These are phyloP conservation scores for Aegilops tauschii DNA, from an alignment of 176 grass and related monocot genomes.

Conservation along the genomic window DNA sequence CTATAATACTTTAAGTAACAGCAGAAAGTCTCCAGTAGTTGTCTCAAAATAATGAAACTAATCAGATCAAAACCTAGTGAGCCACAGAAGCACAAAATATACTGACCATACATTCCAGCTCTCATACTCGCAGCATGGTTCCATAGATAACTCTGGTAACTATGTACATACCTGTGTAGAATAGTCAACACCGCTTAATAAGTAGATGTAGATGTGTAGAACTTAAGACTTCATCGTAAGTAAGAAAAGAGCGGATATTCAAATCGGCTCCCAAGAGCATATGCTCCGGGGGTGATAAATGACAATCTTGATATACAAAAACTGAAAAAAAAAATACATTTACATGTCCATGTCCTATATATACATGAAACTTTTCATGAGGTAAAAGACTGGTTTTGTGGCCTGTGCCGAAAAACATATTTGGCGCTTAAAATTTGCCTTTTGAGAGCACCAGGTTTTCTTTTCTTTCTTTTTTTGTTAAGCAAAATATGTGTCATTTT, in stretches of 20 bases:
- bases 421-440: not conserved
- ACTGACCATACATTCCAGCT: constrained; percentile 84
- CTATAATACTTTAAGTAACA: constrained; percentile 2
- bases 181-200: constrained; percentile 25
- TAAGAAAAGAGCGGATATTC: not conserved
- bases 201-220: constrained; percentile 11
- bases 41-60: not conserved
- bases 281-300: not conserved
- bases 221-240: not conserved
- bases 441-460: not conserved
- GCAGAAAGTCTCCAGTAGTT: not conserved
- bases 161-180: constrained; percentile 89
- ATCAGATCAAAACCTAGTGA: constrained; percentile 10
- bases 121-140: constrained; percentile 95
- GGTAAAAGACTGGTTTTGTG: not conserved
- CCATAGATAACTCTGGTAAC: constrained; percentile 98
- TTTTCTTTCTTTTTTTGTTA: not conserved
- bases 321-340: not conserved
- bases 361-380: not conserved
- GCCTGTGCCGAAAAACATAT: not conserved
- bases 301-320: not conserved
- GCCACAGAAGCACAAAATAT: not conserved
- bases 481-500: not conserved
- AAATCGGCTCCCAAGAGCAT: not conserved
- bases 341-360: not conserved